A percentile compares a stretch with the other conserved stretches of the same genome.
Evolutionary conservation across 2,329 filamentous ascomycete genomes (phyloP).

Genomic region (Onygena corvina): DNA sequence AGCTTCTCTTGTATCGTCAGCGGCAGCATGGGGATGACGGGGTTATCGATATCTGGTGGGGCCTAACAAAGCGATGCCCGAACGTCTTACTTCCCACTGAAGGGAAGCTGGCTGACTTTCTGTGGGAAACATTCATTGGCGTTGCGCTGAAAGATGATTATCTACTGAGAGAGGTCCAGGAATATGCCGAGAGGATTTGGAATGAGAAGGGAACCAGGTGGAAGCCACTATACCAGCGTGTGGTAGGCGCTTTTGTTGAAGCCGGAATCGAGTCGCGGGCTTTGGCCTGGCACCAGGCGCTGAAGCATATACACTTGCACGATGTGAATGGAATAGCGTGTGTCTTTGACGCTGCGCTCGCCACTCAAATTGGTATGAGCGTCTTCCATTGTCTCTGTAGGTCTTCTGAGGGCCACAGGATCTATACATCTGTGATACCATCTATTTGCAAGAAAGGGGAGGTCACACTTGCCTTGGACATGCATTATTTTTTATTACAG

Average conservation of each 20-base stretch:
- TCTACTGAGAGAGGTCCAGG: conserved; percentile 25
- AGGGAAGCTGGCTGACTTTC: conserved; percentile 28
- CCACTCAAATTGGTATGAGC: too few species aligned
- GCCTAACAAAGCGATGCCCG: conserved; percentile 24
- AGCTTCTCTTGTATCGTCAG: conserved; percentile 34
- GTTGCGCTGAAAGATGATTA: conserved; percentile 25
- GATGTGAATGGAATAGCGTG: conserved; percentile 22
- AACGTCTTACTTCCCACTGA: conserved; percentile 26
- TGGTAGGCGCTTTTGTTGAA: conserved; percentile 29
- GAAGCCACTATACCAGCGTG: conserved; percentile 26
- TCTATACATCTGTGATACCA: conserved; percentile 36
- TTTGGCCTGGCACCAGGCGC: conserved; percentile 27
- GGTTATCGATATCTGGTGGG: conserved; percentile 32
- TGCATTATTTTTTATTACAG: conserved; percentile 37
- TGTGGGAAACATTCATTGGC: conserved; percentile 33
- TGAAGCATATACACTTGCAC: conserved; percentile 26
- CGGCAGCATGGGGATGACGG: conserved; percentile 34
- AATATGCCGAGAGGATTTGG: conserved; percentile 33
- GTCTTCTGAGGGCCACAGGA: conserved; percentile 31
- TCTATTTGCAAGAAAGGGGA: conserved; percentile 29
- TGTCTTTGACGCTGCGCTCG: conserved; percentile 22
- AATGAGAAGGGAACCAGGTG: conserved; percentile 29
- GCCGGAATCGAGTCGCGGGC: conserved; percentile 23
- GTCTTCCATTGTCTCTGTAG: too few species aligned
- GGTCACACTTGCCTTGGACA: conserved; percentile 31